Base-by-base conservation (phyloP, 2,329 filamentous ascomycete genomes). In the Colletotrichum sp. region DNA sequence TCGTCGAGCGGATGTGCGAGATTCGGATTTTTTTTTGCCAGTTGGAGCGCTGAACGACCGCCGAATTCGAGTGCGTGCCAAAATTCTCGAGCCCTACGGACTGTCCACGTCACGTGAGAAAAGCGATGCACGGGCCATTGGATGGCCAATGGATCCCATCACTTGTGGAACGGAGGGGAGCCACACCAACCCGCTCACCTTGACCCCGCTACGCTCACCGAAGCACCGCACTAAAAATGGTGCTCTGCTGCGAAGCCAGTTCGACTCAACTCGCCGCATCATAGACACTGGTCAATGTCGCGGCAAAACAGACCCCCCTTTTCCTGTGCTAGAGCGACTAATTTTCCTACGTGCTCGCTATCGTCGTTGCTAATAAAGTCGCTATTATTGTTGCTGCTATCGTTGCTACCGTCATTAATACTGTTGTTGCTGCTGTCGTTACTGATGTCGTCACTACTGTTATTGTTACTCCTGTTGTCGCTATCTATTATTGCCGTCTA, bases 361-460 rank as follows among this genome's bases (percentile, higher is more conserved):
- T n/a, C 18, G 38, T n/a, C 0, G 1, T 48, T n/a, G 5, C 18
- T 3, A 1, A 0, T 0, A 0, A 48, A n/a, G 18, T 12, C 38
- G 38, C 38, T n/a, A 6, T 4, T 4, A n/a, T 43, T 10, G 8
- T 18, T 18, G 36, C 16, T 38, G 16, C 36, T 43, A 6, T 43
- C 1, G 8, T 3, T 43, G 16, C 36, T 43, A 10, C 36, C 5
- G 8, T 38, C 5, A 18, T 16, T 18, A 38, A 0, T 3, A 16
- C 16, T 18, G 36, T 18, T 5, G 16, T 15, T 36, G 15, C 34
- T 16, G 6, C 34, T 36, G 34, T 36, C 0, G 34, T 16, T 16
- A 13, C 32, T 34, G 32, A 13, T 34, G 12, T 34, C 13, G 5
- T 34, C 13, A 6, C 36, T 38, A 8, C 1, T 38, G 16, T 38